Evolutionary conservation across 2,329 filamentous ascomycete species (phyloP).

Genomic region (Clarireedia sp.): DNA sequence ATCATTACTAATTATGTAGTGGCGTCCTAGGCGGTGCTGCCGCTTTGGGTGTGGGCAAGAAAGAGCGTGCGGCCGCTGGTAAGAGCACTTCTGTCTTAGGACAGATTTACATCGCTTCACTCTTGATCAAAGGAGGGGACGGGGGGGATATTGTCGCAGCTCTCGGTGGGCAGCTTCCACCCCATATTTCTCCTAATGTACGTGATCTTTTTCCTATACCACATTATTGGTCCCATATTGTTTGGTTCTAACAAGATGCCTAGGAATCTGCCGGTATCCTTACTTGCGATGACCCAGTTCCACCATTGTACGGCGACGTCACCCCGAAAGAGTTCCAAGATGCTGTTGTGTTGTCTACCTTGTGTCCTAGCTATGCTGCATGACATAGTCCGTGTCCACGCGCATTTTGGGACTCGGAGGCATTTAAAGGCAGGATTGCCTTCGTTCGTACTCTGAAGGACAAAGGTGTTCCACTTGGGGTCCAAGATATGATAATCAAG

Average conservation of each 20-base stretch:
- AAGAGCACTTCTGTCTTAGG: background rate
- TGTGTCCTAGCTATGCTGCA: background rate
- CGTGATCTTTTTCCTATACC: background rate
- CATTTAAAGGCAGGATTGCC: background rate
- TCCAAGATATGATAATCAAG: background rate
- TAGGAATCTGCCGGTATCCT: background rate
- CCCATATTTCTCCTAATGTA: background rate
- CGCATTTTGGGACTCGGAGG: background rate
- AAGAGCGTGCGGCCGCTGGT: background rate
- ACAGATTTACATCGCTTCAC: background rate
- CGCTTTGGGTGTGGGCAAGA: background rate
- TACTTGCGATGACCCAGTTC: background rate
- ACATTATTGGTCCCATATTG: background rate
- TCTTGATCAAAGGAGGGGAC: background rate
- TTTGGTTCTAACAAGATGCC: background rate
- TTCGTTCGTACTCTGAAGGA: background rate
- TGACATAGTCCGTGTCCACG: background rate
- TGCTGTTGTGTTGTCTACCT: background rate
- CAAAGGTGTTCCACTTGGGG: background rate
- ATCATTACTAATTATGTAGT: background rate
- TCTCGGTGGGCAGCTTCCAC: background rate
- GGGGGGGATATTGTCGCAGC: background rate
- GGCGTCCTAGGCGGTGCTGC: background rate
- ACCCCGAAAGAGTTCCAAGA: background rate
- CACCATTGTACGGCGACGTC: background rate